phyloP scores from a whole-genome alignment of 805 yeast genomes.

The Yamadazyma akitaensis region DNA sequence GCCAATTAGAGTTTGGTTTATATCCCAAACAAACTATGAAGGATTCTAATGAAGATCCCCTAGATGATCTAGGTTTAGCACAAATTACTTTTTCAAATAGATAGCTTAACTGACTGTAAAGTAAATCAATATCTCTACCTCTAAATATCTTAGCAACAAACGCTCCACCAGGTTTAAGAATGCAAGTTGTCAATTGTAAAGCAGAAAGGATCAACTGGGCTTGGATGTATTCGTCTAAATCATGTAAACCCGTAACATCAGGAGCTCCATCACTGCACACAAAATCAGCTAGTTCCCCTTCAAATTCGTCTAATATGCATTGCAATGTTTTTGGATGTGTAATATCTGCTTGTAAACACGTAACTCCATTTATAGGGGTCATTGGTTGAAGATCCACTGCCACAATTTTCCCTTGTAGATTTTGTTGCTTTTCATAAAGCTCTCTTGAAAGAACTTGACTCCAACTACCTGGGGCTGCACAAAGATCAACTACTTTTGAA shows the following conservation, averaged over 20 bases:
- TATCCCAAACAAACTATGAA: slow-evolving; percentile 91
- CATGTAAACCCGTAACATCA: slow-evolving; percentile 96
- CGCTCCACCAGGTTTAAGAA: slow-evolving; percentile 83
- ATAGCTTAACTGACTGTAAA: slow-evolving; percentile 88
- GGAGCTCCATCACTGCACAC: slow-evolving; percentile 99
- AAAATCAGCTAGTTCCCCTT: slow-evolving; percentile 90
- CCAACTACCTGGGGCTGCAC: slow-evolving; percentile 99
- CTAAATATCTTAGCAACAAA: slow-evolving; percentile 96
- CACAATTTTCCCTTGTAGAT: slow-evolving; percentile 64
- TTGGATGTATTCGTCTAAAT: slow-evolving; percentile 93
- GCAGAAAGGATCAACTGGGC: slow-evolving; percentile 93
- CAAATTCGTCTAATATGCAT: slow-evolving; percentile 74
- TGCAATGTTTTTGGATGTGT: slow-evolving; percentile 90
- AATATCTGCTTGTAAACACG: slow-evolving; percentile 91
- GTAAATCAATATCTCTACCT: slow-evolving; percentile 90
- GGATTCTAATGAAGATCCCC: slow-evolving; percentile 93
- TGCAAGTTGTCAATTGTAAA: slow-evolving; percentile 83
- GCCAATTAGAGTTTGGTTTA: slow-evolving; percentile 81
- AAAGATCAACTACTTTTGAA: slow-evolving; percentile 85
- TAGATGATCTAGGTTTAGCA: slow-evolving; percentile 93
- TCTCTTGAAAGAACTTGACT: slow-evolving; percentile 86
- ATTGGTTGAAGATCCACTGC: slow-evolving; percentile 97
- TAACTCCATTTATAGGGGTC: slow-evolving; percentile 93
- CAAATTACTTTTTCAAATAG: slow-evolving; percentile 85
- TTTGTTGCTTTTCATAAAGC: slow-evolving; percentile 44